Evolutionary conservation across 805 yeast genomes (phyloP).

Genomic region (Saccharomyces paradoxus): DNA sequence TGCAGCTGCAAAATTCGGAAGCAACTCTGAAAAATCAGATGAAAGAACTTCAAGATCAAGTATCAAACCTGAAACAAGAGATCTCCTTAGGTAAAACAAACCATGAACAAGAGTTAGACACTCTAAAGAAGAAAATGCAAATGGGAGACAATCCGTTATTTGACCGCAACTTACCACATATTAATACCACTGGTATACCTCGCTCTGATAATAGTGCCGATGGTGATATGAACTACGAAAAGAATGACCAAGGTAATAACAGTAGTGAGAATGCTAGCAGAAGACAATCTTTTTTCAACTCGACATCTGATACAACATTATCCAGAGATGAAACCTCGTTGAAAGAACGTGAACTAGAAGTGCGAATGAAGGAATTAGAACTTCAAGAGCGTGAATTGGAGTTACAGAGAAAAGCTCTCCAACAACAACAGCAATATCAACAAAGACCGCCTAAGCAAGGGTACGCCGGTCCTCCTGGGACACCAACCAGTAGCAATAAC

Average conservation of each 20-base stretch:
- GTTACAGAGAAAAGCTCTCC: slow-evolving; percentile 18
- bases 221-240: background rate
- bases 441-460: slow-evolving; percentile 1
- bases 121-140: background rate
- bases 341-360: slow-evolving; percentile 23
- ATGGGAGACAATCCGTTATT: background rate
- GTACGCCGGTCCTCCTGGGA: background rate
- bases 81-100: background rate
- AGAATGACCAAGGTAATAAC: background rate
- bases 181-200: background rate
- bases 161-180: background rate
- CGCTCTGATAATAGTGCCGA: background rate
- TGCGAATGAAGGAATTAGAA: slow-evolving; percentile 23
- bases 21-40: background rate
- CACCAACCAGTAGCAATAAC: background rate
- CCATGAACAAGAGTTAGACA: background rate
- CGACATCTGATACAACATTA: background rate
- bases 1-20: background rate
- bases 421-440: slow-evolving; percentile 8
- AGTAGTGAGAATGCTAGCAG: background rate
- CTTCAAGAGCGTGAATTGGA: slow-evolving; percentile 27
- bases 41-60: background rate
- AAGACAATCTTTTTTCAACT: background rate
- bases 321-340: slow-evolving; percentile 9
- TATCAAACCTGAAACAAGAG: background rate